These are phyloP conservation scores for Neonectria punicea DNA, from an alignment of 2,329 filamentous ascomycete genomes.

Conservation along the genomic window DNA sequence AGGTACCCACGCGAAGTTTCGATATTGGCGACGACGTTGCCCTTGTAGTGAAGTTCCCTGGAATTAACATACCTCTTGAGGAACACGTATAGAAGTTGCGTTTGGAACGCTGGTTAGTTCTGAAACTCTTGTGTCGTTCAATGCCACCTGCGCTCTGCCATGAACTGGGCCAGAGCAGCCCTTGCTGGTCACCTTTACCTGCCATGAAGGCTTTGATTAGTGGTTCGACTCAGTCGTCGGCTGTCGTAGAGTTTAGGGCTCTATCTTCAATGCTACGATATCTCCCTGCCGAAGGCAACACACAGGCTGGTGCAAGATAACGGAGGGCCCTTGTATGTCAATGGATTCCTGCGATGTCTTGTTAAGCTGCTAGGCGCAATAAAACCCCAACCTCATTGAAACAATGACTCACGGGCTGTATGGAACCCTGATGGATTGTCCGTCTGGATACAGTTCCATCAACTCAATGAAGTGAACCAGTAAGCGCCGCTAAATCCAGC, in stretches of 20 bases:
- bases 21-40: neutral
- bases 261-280: conserved; percentile 5
- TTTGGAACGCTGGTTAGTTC: neutral
- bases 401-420: conserved; percentile 5
- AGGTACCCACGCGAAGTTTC: neutral
- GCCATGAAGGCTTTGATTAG: conserved; percentile 19
- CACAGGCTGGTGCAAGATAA: neutral
- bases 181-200: conserved; percentile 24
- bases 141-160: conserved; percentile 16
- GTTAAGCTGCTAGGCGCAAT: conserved; percentile 3
- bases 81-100: neutral
- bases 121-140: conserved; percentile 2
- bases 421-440: conserved; percentile 1
- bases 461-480: neutral
- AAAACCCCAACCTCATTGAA: neutral
- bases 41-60: neutral
- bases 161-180: conserved; percentile 2
- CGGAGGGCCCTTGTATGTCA: neutral
- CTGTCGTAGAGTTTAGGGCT: conserved; percentile 19
- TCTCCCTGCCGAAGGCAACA: conserved; percentile 6
- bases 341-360: conserved; percentile 1
- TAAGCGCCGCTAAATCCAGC: neutral
- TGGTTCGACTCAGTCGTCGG: conserved; percentile 17
- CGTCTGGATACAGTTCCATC: neutral
- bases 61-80: neutral